Percentiles rank a stretch among this genome's conserved stretches.
phyloP scores from a whole-genome alignment of 495 filamentous ascomycete species.

The Ramalina intermedia region DNA sequence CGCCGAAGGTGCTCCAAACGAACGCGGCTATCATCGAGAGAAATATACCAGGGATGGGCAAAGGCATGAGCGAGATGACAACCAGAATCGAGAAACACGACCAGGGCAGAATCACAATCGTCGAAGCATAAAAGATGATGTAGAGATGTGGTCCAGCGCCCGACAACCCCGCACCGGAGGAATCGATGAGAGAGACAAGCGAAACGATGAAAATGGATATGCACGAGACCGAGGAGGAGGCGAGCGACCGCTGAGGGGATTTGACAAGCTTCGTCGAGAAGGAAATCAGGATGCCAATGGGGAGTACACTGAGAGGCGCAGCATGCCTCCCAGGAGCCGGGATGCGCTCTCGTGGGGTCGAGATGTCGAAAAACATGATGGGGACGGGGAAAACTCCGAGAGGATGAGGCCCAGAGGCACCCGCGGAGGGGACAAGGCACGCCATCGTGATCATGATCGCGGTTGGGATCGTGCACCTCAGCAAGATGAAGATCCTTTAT shows the following conservation, averaged over 20 bases:
- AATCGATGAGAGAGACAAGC: conserved; percentile 41
- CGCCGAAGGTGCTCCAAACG: conserved; percentile 36
- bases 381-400: conserved; percentile 41
- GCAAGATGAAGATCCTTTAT: conserved; percentile 69
- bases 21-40: conserved; percentile 47
- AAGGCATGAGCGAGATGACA: conserved; percentile 28
- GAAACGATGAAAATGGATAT: conserved; percentile 53
- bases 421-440: conserved; percentile 41
- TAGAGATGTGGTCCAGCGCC: conserved; percentile 44
- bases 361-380: conserved; percentile 38
- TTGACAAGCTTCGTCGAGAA: conserved; percentile 34
- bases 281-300: conserved; percentile 23
- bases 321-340: conserved; percentile 31
- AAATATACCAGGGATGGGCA: conserved; percentile 35
- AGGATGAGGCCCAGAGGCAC: conserved; percentile 43
- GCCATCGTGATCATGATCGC: conserved; percentile 43
- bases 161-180: conserved; percentile 38
- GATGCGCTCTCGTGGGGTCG: conserved; percentile 44
- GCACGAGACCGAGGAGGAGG: conserved; percentile 31
- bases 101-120: conserved; percentile 24
- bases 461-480: conserved; percentile 41
- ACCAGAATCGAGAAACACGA: conserved; percentile 26
- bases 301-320: conserved; percentile 18
- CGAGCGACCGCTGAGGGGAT: conserved; percentile 29
- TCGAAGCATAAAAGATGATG: conserved; percentile 34